Conservation (phyloP, 140 eudicot species). For the Oenanthe javanica region DNA sequence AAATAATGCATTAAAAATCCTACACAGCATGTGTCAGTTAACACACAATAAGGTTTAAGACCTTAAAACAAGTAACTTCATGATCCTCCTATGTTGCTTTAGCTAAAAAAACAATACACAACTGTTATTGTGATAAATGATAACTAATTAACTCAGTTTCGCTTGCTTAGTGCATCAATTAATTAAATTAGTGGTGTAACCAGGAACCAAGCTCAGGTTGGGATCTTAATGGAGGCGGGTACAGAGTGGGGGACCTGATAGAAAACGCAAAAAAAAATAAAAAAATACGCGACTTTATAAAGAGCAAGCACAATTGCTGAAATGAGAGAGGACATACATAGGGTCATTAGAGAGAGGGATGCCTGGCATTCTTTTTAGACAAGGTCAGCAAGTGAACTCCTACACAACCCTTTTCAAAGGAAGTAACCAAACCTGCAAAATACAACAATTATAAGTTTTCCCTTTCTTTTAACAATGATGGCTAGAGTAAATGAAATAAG, state of each 20-base stretch:
- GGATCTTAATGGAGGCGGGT: not conserved
- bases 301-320: not conserved
- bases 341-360: conserved; percentile 81
- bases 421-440: conserved; percentile 26
- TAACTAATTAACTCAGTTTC: not conserved
- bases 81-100: not conserved
- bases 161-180: not conserved
- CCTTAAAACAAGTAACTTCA: not conserved
- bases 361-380: conserved; percentile 78
- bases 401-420: conserved; percentile 21
- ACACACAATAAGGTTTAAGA: not conserved
- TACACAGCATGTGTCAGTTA: not conserved
- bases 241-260: not conserved
- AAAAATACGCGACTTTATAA: not conserved
- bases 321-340: conserved; percentile 45
- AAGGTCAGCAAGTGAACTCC: conserved; percentile 26
- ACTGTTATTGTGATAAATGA: not conserved
- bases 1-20: not conserved
- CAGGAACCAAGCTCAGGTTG: not conserved
- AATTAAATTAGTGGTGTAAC: not conserved
- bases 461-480: not conserved
- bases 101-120: not conserved
- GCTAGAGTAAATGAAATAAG: not conserved
- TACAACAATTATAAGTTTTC: not conserved
- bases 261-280: not conserved